Base-by-base conservation (phyloP, 768 basidiomycete genomes). In the Leccinellum rugosiceps region DNA sequence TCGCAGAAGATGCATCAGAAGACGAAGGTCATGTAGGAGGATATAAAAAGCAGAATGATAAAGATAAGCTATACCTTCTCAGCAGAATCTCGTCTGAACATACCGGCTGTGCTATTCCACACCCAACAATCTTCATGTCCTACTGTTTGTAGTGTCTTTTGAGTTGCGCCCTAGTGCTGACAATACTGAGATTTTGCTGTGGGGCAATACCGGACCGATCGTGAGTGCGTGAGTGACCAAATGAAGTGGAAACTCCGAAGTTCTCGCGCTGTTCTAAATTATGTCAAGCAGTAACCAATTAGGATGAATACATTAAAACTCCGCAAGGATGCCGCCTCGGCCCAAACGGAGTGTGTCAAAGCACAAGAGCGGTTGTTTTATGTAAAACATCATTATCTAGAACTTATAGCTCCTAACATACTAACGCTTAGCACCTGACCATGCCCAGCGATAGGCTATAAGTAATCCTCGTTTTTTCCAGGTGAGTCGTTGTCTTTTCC, bases 381-480 rank as follows among this genome's bases (percentile, higher is more conserved):
- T 14, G 13, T n/a, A 17, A n/a, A 38, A 17, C 17, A 45, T 56
- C 56, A 55, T 57, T 52, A 43, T 38, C 38, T n/a, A 38, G 38
- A 38, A 38, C 38, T n/a, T 10, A 41, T 57, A 48, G 47, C 19
- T 19, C 38, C 38, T 11, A 28, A 34, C 19, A n/a, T 38, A 31
- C 11, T 31, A 11, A 13, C 5, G 4, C 32, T 32, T 32, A 43
- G 7, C 45, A 54, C 35, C 52, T 47, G 52, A 49, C 41, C 13
- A 19, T 30, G 14, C 34, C 41, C 31, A 19, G 41, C 6, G 19
- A 19, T 43, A 17, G n/a, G n/a, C 47, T 58, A 58, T 58, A 58
- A 57, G 57, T 43, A 58, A 21, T 28, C 32, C 61, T 60, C 23
- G 32, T 15, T 3, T 26, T n/a, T 17, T 30, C 25, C 44, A 25